These are phyloP conservation scores for Paecilomyces sp. DNA, from an alignment of 2,329 filamentous ascomycete genomes.

Conservation along the genomic window DNA sequence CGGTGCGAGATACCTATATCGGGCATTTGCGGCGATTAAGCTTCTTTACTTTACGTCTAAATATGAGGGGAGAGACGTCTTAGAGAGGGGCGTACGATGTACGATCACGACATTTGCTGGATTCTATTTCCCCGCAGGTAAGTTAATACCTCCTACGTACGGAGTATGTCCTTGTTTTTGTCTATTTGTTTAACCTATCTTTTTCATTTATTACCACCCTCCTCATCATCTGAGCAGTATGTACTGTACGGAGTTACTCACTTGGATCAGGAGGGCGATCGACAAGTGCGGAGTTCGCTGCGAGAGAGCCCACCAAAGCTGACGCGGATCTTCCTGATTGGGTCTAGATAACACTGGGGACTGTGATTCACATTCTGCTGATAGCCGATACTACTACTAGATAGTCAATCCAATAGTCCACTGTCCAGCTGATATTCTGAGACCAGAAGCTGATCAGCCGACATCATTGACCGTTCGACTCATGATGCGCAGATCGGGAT, in stretches of 20 bases:
- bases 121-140: not conserved
- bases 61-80: no score
- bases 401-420: not conserved
- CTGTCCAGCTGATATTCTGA: not conserved
- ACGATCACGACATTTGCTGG: not conserved
- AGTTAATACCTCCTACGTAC: no score
- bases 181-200: not conserved
- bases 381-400: not conserved
- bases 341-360: not conserved
- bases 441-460: not conserved
- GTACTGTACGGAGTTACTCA: no score
- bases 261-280: no score
- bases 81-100: not conserved
- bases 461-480: not conserved
- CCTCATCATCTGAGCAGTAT: not conserved
- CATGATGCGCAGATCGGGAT: not conserved
- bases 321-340: not conserved
- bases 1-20: not conserved
- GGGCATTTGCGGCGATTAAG: not conserved
- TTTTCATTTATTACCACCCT: not conserved
- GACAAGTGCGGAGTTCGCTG: not conserved
- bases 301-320: not conserved
- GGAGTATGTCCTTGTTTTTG: no score
- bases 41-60: not conserved
- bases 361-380: not conserved